Percentiles rank a stretch among this genome's conserved stretches.
These are phyloP conservation scores for Fusarium udum DNA, from an alignment of 2,329 filamentous ascomycete genomes.

Conservation along the genomic window DNA sequence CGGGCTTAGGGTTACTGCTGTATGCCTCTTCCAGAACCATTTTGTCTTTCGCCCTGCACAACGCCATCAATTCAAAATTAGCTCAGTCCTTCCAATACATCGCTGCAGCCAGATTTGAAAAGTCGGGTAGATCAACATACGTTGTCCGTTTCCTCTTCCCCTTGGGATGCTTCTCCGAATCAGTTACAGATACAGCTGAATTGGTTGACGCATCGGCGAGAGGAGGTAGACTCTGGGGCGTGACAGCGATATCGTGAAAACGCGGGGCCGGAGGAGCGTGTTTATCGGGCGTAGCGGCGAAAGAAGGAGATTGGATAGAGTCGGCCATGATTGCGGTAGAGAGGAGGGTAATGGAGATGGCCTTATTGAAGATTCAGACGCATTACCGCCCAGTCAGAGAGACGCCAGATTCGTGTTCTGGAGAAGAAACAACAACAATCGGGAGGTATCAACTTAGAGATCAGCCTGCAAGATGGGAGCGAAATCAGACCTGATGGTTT, in stretches of 20 bases:
- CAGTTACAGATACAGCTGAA: conserved; percentile 21
- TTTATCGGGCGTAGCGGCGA: conserved; percentile 39
- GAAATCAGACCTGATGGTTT: not conserved
- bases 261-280: conserved; percentile 35
- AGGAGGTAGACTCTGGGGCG: conserved; percentile 36
- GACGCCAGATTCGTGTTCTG: conserved; percentile 20
- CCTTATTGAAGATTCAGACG: conserved; percentile 41
- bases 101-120: not conserved
- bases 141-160: conserved; percentile 71
- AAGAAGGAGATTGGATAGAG: conserved; percentile 34
- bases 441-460: conserved; percentile 2
- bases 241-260: conserved; percentile 40
- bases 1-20: conserved; percentile 84
- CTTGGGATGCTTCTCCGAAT: conserved; percentile 61
- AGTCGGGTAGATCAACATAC: conserved; percentile 51
- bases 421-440: conserved; percentile 3
- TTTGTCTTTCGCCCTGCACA: conserved; percentile 82
- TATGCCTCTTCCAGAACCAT: conserved; percentile 88
- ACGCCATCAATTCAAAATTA: conserved; percentile 36
- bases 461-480: not conserved
- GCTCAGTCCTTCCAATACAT: conserved; percentile 13
- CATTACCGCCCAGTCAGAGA: conserved; percentile 40
- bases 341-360: conserved; percentile 35
- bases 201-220: conserved; percentile 30
- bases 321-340: conserved; percentile 42